Evolutionary conservation across 257 asterid genomes (phyloP).

Genomic region (Vinca minor): DNA sequence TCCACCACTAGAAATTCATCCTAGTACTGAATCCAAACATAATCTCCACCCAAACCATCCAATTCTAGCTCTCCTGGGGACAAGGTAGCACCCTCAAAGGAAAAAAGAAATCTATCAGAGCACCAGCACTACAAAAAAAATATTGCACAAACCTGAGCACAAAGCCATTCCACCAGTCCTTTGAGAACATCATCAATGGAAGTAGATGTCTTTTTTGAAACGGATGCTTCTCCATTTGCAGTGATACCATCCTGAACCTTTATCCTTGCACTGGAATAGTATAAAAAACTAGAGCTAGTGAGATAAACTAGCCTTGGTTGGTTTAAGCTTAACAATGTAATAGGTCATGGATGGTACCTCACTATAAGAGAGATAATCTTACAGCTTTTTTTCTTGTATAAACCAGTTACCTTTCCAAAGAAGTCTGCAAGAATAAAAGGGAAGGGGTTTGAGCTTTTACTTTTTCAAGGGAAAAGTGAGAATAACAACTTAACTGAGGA

Average conservation of each 20-base stretch:
- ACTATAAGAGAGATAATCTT: slow-evolving; percentile 73
- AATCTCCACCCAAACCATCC: neutral
- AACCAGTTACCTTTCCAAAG: slow-evolving; percentile 93
- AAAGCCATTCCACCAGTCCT: slow-evolving; percentile 83
- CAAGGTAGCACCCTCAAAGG: neutral
- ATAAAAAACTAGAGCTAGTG: slow-evolving; percentile 12
- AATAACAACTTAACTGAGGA: neutral
- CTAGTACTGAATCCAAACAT: neutral
- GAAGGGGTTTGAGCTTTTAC: slow-evolving; percentile 15
- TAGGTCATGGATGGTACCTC: slow-evolving; percentile 38
- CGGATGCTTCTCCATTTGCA: slow-evolving; percentile 45
- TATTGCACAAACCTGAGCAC: slow-evolving; percentile 54
- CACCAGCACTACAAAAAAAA: neutral
- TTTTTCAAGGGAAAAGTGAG: neutral
- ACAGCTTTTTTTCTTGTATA: slow-evolving; percentile 88
- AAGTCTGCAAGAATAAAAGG: slow-evolving; percentile 45
- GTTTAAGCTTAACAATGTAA: slow-evolving; percentile 5
- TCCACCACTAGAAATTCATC: neutral
- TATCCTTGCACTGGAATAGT: slow-evolving; percentile 61
- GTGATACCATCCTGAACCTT: slow-evolving; percentile 34
- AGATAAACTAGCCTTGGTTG: slow-evolving; percentile 5
- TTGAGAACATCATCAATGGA: slow-evolving; percentile 62
- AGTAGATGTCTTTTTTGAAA: slow-evolving; percentile 47
- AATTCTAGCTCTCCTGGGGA: neutral
- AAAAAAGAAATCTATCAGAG: neutral